Conservation (phyloP, 495 filamentous ascomycete genomes). For the Podospora pseudoanserina region DNA sequence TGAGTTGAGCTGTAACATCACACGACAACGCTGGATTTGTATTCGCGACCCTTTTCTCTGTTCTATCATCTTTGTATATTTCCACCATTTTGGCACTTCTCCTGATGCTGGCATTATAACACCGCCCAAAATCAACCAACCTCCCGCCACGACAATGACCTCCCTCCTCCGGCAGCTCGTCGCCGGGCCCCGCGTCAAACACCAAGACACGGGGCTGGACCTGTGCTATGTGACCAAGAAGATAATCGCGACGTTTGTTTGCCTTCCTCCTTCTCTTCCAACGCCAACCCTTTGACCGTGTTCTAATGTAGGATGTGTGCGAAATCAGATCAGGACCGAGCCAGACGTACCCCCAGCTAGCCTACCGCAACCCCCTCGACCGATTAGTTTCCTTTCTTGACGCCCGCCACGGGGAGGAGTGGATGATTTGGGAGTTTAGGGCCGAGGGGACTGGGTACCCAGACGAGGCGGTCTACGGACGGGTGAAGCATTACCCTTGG, state of each 20-base stretch:
- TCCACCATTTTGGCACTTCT: no score
- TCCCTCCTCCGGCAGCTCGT: slow-evolving; percentile 55
- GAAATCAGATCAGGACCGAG: slow-evolving; percentile 69
- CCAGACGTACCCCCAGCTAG: slow-evolving; percentile 79
- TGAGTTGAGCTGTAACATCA: not conserved
- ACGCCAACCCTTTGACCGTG: not conserved
- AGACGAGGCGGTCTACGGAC: slow-evolving; percentile 76
- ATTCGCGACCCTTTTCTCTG: not conserved
- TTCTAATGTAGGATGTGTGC: not conserved
- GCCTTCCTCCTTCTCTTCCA: slow-evolving; percentile 1
- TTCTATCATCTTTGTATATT: not conserved
- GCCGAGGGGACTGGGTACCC: slow-evolving; percentile 95
- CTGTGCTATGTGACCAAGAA: slow-evolving; percentile 92
- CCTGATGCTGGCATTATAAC: not conserved
- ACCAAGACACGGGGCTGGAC: slow-evolving; percentile 84
- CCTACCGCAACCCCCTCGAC: slow-evolving; percentile 89
- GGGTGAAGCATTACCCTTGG: slow-evolving; percentile 88
- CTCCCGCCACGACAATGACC: slow-evolving; percentile 36
- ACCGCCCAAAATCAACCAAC: not conserved
- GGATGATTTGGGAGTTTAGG: slow-evolving; percentile 96
- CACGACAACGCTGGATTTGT: no score
- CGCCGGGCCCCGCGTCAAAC: slow-evolving; percentile 74
- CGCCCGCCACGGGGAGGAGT: slow-evolving; percentile 71
- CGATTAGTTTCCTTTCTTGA: slow-evolving; percentile 82
- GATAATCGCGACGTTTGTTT: slow-evolving; percentile 59